phyloP scores from a whole-genome alignment of 1,284 basidiomycete species.

The Farysia itapuensis region DNA sequence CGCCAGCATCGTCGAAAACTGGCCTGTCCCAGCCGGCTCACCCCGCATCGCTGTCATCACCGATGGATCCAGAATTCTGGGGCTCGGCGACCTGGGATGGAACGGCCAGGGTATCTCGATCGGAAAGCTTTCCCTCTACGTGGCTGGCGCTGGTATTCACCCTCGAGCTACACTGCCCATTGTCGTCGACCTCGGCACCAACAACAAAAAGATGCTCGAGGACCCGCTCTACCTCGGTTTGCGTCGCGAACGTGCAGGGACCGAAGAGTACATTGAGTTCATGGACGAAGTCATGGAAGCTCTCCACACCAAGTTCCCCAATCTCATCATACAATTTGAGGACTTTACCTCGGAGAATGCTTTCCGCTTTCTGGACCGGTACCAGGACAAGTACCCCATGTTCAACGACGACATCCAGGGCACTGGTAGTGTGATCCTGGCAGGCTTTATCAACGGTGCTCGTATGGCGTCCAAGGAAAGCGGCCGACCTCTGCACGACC shows the following conservation, averaged over 20 bases:
- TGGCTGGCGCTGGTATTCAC: slow-evolving; percentile 85
- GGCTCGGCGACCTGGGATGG: slow-evolving; percentile 79
- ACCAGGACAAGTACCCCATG: slow-evolving; percentile 55
- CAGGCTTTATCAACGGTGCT: slow-evolving; percentile 86
- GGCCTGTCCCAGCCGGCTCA: slow-evolving; percentile 66
- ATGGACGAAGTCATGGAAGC: slow-evolving; percentile 92
- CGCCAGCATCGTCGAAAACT: slow-evolving; percentile 71
- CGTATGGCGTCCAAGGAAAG: slow-evolving; percentile 74
- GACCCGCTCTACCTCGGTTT: slow-evolving; percentile 90
- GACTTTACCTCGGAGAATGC: slow-evolving; percentile 58
- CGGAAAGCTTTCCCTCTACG: slow-evolving; percentile 87
- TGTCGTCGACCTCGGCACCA: slow-evolving; percentile 72
- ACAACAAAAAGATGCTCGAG: slow-evolving; percentile 76
- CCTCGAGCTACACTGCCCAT: slow-evolving; percentile 84
- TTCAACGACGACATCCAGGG: slow-evolving; percentile 81
- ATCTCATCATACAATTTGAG: slow-evolving; percentile 83
- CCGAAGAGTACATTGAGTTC: slow-evolving; percentile 65
- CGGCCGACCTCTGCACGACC: slow-evolving; percentile 70
- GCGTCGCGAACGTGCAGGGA: slow-evolving; percentile 56
- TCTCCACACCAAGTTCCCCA: slow-evolving; percentile 67
- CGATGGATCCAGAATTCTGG: slow-evolving; percentile 89
- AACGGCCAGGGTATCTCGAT: slow-evolving; percentile 82
- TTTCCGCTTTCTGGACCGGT: slow-evolving; percentile 55
- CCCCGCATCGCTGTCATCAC: slow-evolving; percentile 61
- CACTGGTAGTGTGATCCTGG: slow-evolving; percentile 72